Base-by-base conservation (phyloP, 257 asterid genomes). In the Solanum dulcamara region DNA sequence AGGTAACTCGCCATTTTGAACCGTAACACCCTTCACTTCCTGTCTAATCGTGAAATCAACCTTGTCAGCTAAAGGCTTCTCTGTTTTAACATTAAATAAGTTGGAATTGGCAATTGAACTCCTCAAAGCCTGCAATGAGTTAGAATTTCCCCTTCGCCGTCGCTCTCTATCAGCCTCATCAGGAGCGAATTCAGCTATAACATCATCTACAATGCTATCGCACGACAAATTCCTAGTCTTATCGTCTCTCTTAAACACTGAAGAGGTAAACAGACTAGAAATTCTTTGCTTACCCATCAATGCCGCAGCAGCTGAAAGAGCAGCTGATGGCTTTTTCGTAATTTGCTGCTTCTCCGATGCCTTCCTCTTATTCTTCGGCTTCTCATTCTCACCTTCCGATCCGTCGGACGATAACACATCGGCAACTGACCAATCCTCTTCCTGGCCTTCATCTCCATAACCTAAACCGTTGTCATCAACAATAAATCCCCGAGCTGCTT, bases 361-460 rank as follows among this genome's bases (percentile, higher is more conserved):
- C 37, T 84, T 89, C 55, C 88, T 94, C 92, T 90, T 94, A 79
- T 90, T 93, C 89, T 92, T 96, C 77, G 87, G 88, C 89, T 88
- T 91, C 84, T 89, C 96, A 28, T 81, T 15, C 90, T 92, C 98
- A 5, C 89, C 98, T 35, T 91, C 98, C 0, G 97, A 93, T 67
- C 90, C 98, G 1, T 96, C 92, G 6, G 97, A 95, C 3, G 86
- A 38, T 6, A 91, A 70, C 22, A 71, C 91, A 1, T 93, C 98
- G 10, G 98, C 91, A 10, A 88, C 84, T 15, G 97, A 89, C 99
- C 98, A 96, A 70, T 96, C 99, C 81, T 93, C 99, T 57, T 96
- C 99, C 90, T 96, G 97, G 33, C 98, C 99, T 89, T 94, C 97
- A 38, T 96, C 98, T 22, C 96, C 97, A 86, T 96, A 95, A 51